Conservation (phyloP, 2,329 filamentous ascomycete species). For the Talaromyces sp. region DNA sequence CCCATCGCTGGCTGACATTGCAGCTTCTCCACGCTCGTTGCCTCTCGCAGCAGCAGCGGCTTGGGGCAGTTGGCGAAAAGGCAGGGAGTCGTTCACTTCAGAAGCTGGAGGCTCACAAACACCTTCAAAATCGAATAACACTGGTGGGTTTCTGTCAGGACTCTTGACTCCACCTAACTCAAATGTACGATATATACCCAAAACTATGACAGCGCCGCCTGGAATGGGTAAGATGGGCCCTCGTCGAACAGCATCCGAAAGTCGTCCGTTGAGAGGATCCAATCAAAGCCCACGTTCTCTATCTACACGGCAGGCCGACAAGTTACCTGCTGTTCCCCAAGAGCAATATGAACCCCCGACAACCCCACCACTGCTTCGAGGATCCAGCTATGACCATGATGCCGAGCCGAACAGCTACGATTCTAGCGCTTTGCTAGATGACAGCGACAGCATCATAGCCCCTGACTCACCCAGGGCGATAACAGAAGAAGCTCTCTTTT, state of each 20-base stretch:
- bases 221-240: constrained; percentile 18
- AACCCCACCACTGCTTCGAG: constrained; percentile 54
- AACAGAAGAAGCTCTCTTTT: constrained; percentile 16
- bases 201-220: constrained; percentile 31
- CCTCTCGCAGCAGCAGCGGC: constrained; percentile 88
- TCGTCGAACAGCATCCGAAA: constrained; percentile 29
- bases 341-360: constrained; percentile 30
- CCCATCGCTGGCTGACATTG: constrained; percentile 71
- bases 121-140: constrained; percentile 55
- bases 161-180: constrained; percentile 87
- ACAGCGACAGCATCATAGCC: constrained; percentile 38
- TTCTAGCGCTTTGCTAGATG: constrained; percentile 45
- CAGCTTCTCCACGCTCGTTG: constrained; percentile 70
- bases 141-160: constrained; percentile 66
- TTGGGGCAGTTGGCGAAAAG: constrained; percentile 91
- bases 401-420: constrained; percentile 49
- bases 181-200: constrained; percentile 60
- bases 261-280: constrained; percentile 27
- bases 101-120: constrained; percentile 41
- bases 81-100: constrained; percentile 46
- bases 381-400: constrained; percentile 56
- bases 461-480: constrained; percentile 30
- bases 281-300: constrained; percentile 25
- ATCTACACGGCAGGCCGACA: constrained; percentile 27
- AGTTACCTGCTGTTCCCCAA: constrained; percentile 16